phyloP scores from a whole-genome alignment of 169 alveolate species.

The Eimeria praecox region DNA sequence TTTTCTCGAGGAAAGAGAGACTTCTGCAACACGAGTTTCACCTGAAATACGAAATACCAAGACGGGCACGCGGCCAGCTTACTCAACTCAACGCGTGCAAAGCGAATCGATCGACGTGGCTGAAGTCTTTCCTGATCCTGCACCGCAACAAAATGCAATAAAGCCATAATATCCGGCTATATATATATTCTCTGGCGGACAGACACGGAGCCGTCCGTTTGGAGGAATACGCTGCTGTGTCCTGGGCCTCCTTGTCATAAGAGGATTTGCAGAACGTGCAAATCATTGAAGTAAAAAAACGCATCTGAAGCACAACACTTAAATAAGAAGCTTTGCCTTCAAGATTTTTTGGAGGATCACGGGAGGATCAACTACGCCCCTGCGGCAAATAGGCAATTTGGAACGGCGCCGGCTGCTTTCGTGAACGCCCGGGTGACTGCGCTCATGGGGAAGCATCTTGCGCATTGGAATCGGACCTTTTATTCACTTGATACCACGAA shows the following conservation, averaged over 20 bases:
- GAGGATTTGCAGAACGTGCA: not conserved
- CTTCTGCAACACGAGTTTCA: not conserved
- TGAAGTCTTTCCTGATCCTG: not conserved
- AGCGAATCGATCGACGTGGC: not conserved
- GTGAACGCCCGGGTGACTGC: not conserved
- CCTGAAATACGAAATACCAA: not conserved
- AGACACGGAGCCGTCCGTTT: not conserved
- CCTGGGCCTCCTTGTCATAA: not conserved
- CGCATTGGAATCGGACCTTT: not conserved
- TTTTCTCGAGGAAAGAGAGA: not conserved
- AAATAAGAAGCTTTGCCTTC: too few species aligned
- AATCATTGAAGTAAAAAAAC: not conserved
- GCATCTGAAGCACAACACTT: not conserved
- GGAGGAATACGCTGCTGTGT: not conserved
- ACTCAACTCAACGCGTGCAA: not conserved
- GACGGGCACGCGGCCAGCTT: not conserved
- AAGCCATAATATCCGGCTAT: too few species aligned
- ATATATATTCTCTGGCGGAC: not conserved
- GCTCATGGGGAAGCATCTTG: conserved; percentile 40
- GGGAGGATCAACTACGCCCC: not conserved
- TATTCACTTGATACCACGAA: not conserved
- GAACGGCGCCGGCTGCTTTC: not conserved
- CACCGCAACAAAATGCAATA: not conserved
- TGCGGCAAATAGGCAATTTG: not conserved
- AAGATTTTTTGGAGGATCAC: not conserved